These are phyloP conservation scores for Mortierella sp. DNA, from an alignment of 371 early-diverging fungal genomes.

Conservation along the genomic window DNA sequence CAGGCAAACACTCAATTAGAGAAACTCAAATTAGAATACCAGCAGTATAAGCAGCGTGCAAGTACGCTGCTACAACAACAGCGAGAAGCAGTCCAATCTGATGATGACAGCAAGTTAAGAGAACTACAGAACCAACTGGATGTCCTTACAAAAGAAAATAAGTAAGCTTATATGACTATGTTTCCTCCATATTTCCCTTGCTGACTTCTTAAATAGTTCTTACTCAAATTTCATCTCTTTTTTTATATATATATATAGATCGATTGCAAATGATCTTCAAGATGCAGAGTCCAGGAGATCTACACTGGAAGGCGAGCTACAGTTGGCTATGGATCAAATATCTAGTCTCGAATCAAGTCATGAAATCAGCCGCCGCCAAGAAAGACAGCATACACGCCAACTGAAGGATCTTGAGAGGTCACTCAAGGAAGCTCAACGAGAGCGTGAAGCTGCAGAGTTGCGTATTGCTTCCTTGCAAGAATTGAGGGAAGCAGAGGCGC, in stretches of 20 bases:
- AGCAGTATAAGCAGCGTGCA: slow-evolving; percentile 75
- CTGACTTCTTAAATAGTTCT: background rate
- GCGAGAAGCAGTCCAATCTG: slow-evolving; percentile 43
- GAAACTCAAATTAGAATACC: slow-evolving; percentile 63
- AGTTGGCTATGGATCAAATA: slow-evolving; percentile 64
- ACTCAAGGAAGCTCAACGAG: slow-evolving; percentile 51
- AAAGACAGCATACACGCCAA: slow-evolving; percentile 46
- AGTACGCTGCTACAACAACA: slow-evolving; percentile 66
- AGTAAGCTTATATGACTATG: slow-evolving; percentile 11
- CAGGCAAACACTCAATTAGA: slow-evolving; percentile 62
- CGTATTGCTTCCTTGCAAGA: slow-evolving; percentile 50
- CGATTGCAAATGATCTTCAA: slow-evolving; percentile 36
- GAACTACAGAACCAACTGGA: slow-evolving; percentile 51
- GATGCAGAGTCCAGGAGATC: slow-evolving; percentile 52
- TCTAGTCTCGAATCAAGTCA: slow-evolving; percentile 61
- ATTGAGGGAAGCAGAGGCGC: slow-evolving; percentile 38
- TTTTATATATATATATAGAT: slow-evolving; percentile 16
- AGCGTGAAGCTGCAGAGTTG: slow-evolving; percentile 43
- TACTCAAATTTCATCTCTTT: background rate
- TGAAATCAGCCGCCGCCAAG: slow-evolving; percentile 41
- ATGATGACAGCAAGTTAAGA: slow-evolving; percentile 33
- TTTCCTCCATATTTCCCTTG: background rate
- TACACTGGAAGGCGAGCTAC: slow-evolving; percentile 63
- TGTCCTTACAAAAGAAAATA: slow-evolving; percentile 59
- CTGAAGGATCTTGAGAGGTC: slow-evolving; percentile 44